Conservation (phyloP, 2,329 filamentous ascomycete species). For the Phaeosphaeriaceae sp. region DNA sequence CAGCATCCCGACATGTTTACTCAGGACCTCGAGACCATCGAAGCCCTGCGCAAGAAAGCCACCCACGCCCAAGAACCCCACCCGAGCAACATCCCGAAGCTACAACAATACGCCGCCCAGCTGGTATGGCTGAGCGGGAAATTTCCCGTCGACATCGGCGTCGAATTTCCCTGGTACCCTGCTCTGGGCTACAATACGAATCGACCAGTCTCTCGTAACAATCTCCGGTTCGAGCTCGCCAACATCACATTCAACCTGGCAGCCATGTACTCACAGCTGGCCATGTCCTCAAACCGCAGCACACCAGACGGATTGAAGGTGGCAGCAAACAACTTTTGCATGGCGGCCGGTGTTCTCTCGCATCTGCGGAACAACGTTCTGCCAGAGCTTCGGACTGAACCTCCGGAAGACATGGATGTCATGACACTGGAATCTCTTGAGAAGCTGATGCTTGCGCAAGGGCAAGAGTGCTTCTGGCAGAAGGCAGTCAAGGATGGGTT, state of each 20-base stretch:
- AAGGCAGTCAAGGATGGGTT: constrained; percentile 94
- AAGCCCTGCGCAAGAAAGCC: constrained; percentile 83
- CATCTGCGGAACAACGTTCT: constrained; percentile 80
- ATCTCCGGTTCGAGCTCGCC: constrained; percentile 81
- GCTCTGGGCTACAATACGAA: constrained; percentile 88
- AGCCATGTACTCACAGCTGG: constrained; percentile 91
- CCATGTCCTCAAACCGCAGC: constrained; percentile 77
- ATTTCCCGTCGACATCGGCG: constrained; percentile 95
- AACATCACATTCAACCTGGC: constrained; percentile 94
- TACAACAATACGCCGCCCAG: constrained; percentile 92
- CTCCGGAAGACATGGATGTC: constrained; percentile 94
- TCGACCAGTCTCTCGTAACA: constrained; percentile 71
- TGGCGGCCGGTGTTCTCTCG: constrained; percentile 81
- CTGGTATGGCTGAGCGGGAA: constrained; percentile 92
- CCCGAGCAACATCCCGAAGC: constrained; percentile 80
- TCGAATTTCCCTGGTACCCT: constrained; percentile 96
- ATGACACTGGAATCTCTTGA: constrained; percentile 84
- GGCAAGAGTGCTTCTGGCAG: constrained; percentile 97
- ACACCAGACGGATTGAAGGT: constrained; percentile 84
- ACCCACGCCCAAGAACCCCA: constrained; percentile 89
- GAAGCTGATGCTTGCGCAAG: constrained; percentile 86
- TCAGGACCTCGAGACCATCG: constrained; percentile 85
- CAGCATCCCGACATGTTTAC: constrained; percentile 98
- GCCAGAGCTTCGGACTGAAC: constrained; percentile 80
- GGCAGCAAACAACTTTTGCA: constrained; percentile 88